phyloP scores from a whole-genome alignment of 2,329 filamentous ascomycete species.

The Mycosphaerella sp. region DNA sequence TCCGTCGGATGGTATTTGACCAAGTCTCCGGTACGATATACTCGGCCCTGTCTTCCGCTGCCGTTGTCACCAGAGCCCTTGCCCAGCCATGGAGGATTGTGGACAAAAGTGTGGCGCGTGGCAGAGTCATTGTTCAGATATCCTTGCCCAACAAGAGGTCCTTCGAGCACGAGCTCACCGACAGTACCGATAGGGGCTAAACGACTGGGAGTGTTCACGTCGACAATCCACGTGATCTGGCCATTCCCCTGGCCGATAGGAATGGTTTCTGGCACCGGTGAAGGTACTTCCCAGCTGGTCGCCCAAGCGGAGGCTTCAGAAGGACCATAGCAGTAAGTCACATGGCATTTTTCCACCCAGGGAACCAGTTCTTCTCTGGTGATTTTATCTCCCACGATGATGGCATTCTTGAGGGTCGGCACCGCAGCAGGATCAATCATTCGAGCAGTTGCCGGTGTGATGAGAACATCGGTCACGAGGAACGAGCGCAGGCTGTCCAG shows the following conservation, averaged over 20 bases:
- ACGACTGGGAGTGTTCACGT: constrained; percentile 22
- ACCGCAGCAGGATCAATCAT: constrained; percentile 6
- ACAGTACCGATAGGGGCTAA: constrained; percentile 40
- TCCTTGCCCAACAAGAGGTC: constrained; percentile 39
- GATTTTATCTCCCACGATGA: constrained; percentile 10
- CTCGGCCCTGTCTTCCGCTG: not conserved
- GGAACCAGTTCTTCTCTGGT: not conserved
- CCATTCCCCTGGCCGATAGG: constrained; percentile 33
- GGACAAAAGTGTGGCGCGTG: constrained; percentile 32
- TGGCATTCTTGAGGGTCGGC: constrained; percentile 3
- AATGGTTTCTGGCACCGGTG: constrained; percentile 16
- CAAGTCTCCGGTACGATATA: constrained; percentile 49
- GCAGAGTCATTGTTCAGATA: constrained; percentile 34
- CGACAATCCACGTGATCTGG: constrained; percentile 28
- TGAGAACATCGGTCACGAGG: not conserved
- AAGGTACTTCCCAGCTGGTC: constrained; percentile 7
- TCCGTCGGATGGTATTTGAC: constrained; percentile 50
- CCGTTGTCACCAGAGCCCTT: not conserved
- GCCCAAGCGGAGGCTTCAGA: constrained; percentile 9
- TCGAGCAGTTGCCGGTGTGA: constrained; percentile 9
- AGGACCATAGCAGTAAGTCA: constrained; percentile 8
- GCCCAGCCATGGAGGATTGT: constrained; percentile 21
- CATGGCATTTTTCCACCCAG: not conserved
- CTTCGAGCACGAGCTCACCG: constrained; percentile 44
- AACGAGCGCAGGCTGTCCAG: constrained; percentile 4